A percentile compares a stretch with the other conserved stretches of the same genome.
Evolutionary conservation across 371 early-diverging fungal genomes (phyloP).

Genomic region (Blakeslea trispora): DNA sequence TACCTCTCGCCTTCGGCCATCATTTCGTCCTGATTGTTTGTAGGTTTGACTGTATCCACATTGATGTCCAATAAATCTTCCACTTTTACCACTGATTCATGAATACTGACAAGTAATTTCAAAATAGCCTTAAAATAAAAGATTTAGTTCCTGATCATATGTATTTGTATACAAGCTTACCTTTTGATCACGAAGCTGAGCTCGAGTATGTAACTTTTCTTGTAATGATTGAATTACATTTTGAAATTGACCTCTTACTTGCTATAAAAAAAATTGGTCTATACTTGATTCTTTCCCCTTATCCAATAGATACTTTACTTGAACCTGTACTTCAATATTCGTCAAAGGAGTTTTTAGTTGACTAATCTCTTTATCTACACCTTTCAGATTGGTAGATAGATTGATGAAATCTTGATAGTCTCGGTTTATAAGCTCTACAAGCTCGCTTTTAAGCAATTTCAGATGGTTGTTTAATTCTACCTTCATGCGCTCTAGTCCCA

Average conservation of each 20-base stretch:
- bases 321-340: constrained; percentile 59
- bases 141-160: not conserved
- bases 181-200: constrained; percentile 72
- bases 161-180: constrained; percentile 24
- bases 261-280: constrained; percentile 26
- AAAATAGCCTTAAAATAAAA: constrained; percentile 47
- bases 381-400: constrained; percentile 77
- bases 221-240: constrained; percentile 58
- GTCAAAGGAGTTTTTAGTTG: constrained; percentile 61
- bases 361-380: constrained; percentile 72
- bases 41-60: constrained; percentile 28
- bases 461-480: constrained; percentile 64
- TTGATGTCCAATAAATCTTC: constrained; percentile 71
- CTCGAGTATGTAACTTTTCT: constrained; percentile 60
- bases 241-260: constrained; percentile 53
- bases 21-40: constrained; percentile 6
- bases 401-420: constrained; percentile 85
- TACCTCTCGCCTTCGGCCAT: constrained; percentile 28
- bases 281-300: not conserved
- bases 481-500: constrained; percentile 69
- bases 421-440: constrained; percentile 79
- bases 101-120: constrained; percentile 70
- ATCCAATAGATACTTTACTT: constrained; percentile 41
- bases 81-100: constrained; percentile 75
- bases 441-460: constrained; percentile 66